These are phyloP conservation scores for Fagus sylvatica DNA, from an alignment of 306 rosid genomes.

Conservation along the genomic window DNA sequence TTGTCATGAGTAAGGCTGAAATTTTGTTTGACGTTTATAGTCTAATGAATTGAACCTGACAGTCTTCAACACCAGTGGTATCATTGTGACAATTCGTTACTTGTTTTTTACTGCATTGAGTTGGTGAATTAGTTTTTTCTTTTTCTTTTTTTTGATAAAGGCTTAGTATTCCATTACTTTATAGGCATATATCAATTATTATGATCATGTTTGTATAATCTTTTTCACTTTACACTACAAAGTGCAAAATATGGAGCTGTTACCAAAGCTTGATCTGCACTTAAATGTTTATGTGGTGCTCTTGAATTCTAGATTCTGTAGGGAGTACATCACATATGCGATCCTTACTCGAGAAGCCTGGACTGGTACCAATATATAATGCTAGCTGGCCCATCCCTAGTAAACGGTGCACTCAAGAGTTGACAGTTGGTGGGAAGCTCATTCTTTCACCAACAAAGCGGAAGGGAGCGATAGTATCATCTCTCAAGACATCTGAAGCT, in stretches of 20 bases:
- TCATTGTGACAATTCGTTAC: background rate
- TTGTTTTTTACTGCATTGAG: background rate
- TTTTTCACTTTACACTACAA: background rate
- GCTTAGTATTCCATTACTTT: background rate
- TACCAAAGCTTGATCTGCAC: conserved; percentile 7
- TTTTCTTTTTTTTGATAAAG: no score
- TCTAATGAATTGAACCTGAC: no score
- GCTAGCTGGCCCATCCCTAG: conserved; percentile 30
- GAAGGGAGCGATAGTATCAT: conserved; percentile 47
- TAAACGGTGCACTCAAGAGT: conserved; percentile 42
- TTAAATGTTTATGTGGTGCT: conserved; percentile 22
- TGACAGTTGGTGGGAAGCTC: conserved; percentile 46
- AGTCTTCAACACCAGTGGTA: no score
- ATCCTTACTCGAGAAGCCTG: conserved; percentile 60
- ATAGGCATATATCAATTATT: background rate
- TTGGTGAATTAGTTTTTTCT: background rate
- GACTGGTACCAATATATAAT: conserved; percentile 44
- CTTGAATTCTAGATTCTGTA: conserved; percentile 51
- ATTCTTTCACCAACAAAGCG: conserved; percentile 36
- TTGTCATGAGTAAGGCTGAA: background rate
- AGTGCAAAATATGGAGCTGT: conserved; percentile 7
- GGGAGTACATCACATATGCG: conserved; percentile 51
- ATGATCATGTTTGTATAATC: background rate
- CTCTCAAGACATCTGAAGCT: conserved; percentile 66
- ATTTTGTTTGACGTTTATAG: background rate